phyloP scores from a whole-genome alignment of 164 flowering plant species.

The Buxus sempervirens region DNA sequence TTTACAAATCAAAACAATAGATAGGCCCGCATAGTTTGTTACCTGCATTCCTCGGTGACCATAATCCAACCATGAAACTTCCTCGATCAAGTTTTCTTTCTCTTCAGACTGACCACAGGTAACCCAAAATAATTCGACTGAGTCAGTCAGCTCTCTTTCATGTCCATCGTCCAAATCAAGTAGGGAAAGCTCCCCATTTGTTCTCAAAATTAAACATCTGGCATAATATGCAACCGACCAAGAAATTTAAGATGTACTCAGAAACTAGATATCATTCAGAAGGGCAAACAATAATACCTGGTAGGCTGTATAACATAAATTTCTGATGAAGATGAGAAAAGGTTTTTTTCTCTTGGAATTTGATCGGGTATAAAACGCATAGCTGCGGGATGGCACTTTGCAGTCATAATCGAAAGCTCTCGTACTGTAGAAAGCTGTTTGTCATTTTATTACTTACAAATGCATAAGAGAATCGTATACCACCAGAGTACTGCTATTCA shows the following conservation, averaged over 20 bases:
- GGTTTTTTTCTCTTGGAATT: constrained; percentile 39
- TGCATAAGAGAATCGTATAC: constrained; percentile 34
- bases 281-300: constrained; percentile 41
- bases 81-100: constrained; percentile 82
- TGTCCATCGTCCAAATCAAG: constrained; percentile 97
- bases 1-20: not conserved
- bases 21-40: constrained; percentile 19
- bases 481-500: constrained; percentile 12
- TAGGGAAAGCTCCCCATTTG: constrained; percentile 89
- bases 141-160: constrained; percentile 85
- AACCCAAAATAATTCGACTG: constrained; percentile 96
- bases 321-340: constrained; percentile 36
- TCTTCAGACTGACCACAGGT: constrained; percentile 94
- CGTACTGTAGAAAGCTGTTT: constrained; percentile 99
- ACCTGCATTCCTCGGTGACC: constrained; percentile 99
- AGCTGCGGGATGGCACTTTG: constrained; percentile 93
- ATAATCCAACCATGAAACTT: constrained; percentile 97
- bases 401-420: constrained; percentile 98
- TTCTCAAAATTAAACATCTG: constrained; percentile 87
- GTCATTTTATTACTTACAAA: constrained; percentile 93
- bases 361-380: constrained; percentile 95
- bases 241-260: constrained; percentile 5
- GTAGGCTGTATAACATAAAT: constrained; percentile 53
- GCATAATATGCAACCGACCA: constrained; percentile 14
- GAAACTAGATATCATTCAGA: constrained; percentile 7